These are phyloP conservation scores for Tulasnella sp. DNA, from an alignment of 768 basidiomycete genomes.

Conservation along the genomic window DNA sequence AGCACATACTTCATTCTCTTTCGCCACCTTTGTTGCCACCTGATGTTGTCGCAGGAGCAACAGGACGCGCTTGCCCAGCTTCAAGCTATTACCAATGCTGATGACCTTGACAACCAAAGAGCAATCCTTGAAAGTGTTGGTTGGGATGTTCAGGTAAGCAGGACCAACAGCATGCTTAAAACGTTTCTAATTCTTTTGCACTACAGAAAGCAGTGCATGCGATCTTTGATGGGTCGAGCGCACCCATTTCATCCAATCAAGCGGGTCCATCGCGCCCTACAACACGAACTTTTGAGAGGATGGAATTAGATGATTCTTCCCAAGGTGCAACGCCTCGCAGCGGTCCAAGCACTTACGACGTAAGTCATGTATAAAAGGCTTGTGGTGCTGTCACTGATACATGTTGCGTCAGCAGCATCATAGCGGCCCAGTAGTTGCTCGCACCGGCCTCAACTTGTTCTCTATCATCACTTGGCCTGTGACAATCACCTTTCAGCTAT, in stretches of 20 bases:
- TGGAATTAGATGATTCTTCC: slow-evolving; percentile 40
- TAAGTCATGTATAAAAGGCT: slow-evolving; percentile 15
- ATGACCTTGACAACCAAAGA: slow-evolving; percentile 49
- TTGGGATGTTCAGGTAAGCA: slow-evolving; percentile 57
- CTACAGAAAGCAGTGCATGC: slow-evolving; percentile 45
- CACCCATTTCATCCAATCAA: slow-evolving; percentile 25
- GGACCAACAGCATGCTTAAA: neutral
- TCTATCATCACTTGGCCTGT: slow-evolving; percentile 32
- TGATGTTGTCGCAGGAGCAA: slow-evolving; percentile 20
- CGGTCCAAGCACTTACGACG: slow-evolving; percentile 15
- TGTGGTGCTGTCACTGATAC: slow-evolving; percentile 1
- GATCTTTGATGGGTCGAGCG: slow-evolving; percentile 34
- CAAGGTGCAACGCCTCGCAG: slow-evolving; percentile 23
- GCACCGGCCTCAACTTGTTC: slow-evolving; percentile 28
- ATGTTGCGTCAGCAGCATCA: neutral
- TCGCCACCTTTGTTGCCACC: too few species aligned
- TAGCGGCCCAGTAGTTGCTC: neutral
- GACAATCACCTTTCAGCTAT: slow-evolving; percentile 45
- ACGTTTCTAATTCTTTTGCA: slow-evolving; percentile 6
- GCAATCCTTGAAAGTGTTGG: slow-evolving; percentile 45
- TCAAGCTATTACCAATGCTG: slow-evolving; percentile 44
- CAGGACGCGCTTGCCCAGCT: slow-evolving; percentile 31
- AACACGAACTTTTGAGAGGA: slow-evolving; percentile 2
- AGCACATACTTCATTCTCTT: too few species aligned
- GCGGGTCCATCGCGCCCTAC: slow-evolving; percentile 23